Percentiles rank a stretch among this genome's conserved stretches.
These are phyloP conservation scores for Metschnikowia noctiluminum DNA, from an alignment of 805 yeast genomes.

Conservation along the genomic window DNA sequence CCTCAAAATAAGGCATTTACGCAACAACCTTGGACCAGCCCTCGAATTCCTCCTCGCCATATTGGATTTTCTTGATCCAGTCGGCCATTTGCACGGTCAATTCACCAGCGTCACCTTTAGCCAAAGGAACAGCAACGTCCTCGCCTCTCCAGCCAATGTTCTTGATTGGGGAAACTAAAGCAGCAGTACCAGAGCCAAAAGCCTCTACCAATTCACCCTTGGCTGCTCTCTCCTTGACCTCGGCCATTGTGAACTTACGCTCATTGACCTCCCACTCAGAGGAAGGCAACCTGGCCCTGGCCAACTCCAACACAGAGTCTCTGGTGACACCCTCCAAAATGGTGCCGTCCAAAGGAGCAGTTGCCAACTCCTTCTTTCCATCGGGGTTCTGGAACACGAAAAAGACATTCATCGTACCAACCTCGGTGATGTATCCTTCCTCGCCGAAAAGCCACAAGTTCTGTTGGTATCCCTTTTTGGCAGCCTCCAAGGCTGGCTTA, in stretches of 20 bases:
- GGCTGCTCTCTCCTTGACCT: conserved; percentile 71
- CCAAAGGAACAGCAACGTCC: conserved; percentile 73
- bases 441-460: conserved; percentile 95
- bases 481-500: conserved; percentile 87
- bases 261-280: conserved; percentile 81
- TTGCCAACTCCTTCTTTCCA: conserved; percentile 87
- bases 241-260: conserved; percentile 78
- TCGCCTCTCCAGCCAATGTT: conserved; percentile 78
- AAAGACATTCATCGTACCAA: conserved; percentile 96
- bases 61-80: conserved; percentile 90
- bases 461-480: conserved; percentile 88
- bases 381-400: conserved; percentile 76
- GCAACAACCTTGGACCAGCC: conserved; percentile 45
- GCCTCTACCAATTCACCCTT: conserved; percentile 89
- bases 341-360: conserved; percentile 97
- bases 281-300: conserved; percentile 70
- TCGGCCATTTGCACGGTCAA: conserved; percentile 72
- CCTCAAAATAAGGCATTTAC: conserved; percentile 6
- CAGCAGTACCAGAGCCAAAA: conserved; percentile 97
- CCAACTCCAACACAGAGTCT: conserved; percentile 76
- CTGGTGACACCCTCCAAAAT: conserved; percentile 96
- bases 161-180: conserved; percentile 90
- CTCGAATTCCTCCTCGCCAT: conserved; percentile 72
- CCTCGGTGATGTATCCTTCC: conserved; percentile 85
- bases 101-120: conserved; percentile 78